Conservation (phyloP, 108 stramenopile genomes). For the Schizochytrium sp. region DNA sequence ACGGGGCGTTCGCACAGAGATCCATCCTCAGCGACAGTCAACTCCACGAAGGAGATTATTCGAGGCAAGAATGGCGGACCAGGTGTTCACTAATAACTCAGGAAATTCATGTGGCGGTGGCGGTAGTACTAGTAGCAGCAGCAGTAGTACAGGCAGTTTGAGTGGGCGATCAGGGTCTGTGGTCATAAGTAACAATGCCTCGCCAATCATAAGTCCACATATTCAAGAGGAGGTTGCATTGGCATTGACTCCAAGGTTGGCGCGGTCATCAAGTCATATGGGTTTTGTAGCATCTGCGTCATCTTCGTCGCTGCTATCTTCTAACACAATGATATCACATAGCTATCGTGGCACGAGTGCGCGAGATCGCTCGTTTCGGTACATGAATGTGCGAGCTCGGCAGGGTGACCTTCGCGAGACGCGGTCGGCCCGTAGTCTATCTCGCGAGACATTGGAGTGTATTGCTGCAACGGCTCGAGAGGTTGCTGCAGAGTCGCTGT, state of each 20-base stretch:
- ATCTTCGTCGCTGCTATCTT: too few species aligned
- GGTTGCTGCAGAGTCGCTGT: slow-evolving; percentile 6
- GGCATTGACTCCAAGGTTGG: not conserved
- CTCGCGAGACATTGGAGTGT: slow-evolving; percentile 4
- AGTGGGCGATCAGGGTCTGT: not conserved
- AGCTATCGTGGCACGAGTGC: not conserved
- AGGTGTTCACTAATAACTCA: not conserved
- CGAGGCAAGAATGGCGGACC: slow-evolving; percentile 49
- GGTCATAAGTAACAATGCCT: not conserved
- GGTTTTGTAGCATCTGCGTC: not conserved
- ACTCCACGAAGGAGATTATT: slow-evolving; percentile 20
- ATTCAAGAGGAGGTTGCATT: slow-evolving; percentile 4
- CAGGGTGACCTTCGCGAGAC: slow-evolving; percentile 1
- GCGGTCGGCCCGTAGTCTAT: not conserved
- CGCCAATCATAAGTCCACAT: not conserved
- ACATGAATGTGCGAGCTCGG: not conserved
- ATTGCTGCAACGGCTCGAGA: not conserved
- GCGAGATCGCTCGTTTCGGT: not conserved
- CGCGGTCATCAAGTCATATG: slow-evolving; percentile 24
- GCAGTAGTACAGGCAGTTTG: not conserved
- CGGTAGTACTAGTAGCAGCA: slow-evolving; percentile 11
- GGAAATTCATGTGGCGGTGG: not conserved
- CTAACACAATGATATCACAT: not conserved
- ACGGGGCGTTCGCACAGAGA: not conserved
- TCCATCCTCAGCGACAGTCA: slow-evolving; percentile 43